Conservation (phyloP, 1,139 yeast species). For the Lodderomyces elongisporus region DNA sequence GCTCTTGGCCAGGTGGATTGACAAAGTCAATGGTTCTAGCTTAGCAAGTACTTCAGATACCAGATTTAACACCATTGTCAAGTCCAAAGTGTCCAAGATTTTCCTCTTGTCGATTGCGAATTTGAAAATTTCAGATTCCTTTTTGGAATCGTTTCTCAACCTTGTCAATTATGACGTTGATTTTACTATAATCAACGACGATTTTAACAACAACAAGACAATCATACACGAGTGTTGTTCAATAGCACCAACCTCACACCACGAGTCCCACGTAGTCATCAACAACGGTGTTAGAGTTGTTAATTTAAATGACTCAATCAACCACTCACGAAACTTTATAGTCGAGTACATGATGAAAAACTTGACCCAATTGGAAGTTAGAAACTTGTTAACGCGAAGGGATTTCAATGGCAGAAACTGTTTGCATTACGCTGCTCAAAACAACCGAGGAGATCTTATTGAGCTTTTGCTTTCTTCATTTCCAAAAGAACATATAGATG, state of each 20-base stretch:
- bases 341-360: constrained; percentile 30
- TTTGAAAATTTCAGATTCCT: constrained; percentile 44
- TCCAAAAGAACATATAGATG: constrained; percentile 40
- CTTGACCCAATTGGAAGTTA: constrained; percentile 17
- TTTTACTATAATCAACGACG: constrained; percentile 32
- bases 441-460: constrained; percentile 55
- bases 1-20: constrained; percentile 46
- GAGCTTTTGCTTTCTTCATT: constrained; percentile 37
- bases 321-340: constrained; percentile 38
- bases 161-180: constrained; percentile 42
- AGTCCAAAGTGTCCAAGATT: constrained; percentile 53
- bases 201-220: constrained; percentile 38
- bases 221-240: constrained; percentile 45
- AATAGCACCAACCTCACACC: constrained; percentile 30
- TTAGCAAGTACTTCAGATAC: constrained; percentile 5
- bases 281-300: constrained; percentile 45
- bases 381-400: constrained; percentile 30
- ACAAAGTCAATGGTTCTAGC: constrained; percentile 31
- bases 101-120: constrained; percentile 60
- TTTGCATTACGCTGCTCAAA: constrained; percentile 80
- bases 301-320: constrained; percentile 37
- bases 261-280: constrained; percentile 30
- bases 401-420: constrained; percentile 81
- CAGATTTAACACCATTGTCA: constrained; percentile 14
- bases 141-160: constrained; percentile 41